Evolutionary conservation across 352 stramenopile species (phyloP).

Genomic region (Pythium guiyangense): DNA sequence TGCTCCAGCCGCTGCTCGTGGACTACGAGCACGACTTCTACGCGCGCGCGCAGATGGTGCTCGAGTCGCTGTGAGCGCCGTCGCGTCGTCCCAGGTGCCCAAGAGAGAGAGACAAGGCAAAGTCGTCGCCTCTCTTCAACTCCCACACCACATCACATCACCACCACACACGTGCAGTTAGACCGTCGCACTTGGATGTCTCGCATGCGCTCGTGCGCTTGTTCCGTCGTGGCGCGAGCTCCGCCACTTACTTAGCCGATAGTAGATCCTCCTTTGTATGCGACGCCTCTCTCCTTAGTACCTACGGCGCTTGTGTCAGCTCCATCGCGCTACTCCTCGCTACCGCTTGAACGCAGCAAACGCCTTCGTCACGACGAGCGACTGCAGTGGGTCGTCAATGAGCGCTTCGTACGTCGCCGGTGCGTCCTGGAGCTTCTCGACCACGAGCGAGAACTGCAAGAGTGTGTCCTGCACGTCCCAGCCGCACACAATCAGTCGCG

Average conservation of each 20-base stretch:
- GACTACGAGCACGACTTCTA: constrained; percentile 61
- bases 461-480: constrained; percentile 36
- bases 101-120: no score
- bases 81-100: background rate
- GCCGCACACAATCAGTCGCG: background rate
- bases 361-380: constrained; percentile 6
- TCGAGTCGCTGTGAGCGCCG: constrained; percentile 25
- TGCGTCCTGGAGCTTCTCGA: constrained; percentile 50
- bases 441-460: constrained; percentile 51
- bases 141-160: no score
- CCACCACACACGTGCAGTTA: no score
- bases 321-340: background rate
- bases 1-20: constrained; percentile 52
- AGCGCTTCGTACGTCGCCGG: constrained; percentile 37
- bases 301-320: background rate
- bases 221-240: no score
- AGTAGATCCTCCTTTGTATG: no score
- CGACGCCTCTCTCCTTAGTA: background rate
- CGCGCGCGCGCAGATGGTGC: constrained; percentile 37
- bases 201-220: no score
- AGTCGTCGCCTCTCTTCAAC: no score
- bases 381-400: constrained; percentile 11
- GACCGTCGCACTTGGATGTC: no score
- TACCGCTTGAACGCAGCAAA: background rate
- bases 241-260: no score